Evolutionary conservation across 2,329 filamentous ascomycete species (phyloP), one percentile per base, ranked within the genome.

Genomic region (Alternaria triticimaculans): DNA sequence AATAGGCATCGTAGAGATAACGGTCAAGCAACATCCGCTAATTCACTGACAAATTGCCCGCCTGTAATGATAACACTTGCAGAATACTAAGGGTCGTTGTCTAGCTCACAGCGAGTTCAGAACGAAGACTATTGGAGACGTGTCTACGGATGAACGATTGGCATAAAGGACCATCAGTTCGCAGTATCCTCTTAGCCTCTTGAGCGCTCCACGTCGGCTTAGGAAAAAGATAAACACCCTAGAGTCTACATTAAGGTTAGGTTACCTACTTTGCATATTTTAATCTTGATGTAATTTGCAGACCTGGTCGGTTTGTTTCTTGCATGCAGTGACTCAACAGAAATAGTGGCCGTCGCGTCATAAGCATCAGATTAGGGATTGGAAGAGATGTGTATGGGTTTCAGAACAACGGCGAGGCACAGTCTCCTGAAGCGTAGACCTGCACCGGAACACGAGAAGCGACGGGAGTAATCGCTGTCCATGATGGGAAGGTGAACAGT

Each of bases 51-150:
- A 51, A 51, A 51, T 30, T 11, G 49, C 14, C 30, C 26, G 11
- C 20, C 21, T 14, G 15, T 15, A 9, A 30, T 26, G 12, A 20
- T 51, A 23, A 21, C 21, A 21, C 14, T 21, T n/a, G 26, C 21
- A 23, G 14, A 10, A 23, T 37, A 21, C 49, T 23, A 51, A 28
- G 15, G 18, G 48, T 12, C 15, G 28, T 6, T 37, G 18, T 51
- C 49, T 51, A 20, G 18, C 49, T 37, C 49, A 37, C 18, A 15
- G 28, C 8, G 54, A 56, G 21, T 72, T 50, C n/a, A 68, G 70
- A 5, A 51, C 18, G 37, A 41, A 41, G 37, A 41, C 37, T 18
- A 18, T 18, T 41, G 37, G 15, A 41, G 37, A 41, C 37, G 37
- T 41, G 37, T 41, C 37, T n/a, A 41, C n/a, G 8, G 15, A 18